Percentiles rank a stretch among this genome's conserved stretches.
These are phyloP conservation scores for Mrakiaceae sp. DNA, from an alignment of 1,284 basidiomycete genomes.

Conservation along the genomic window DNA sequence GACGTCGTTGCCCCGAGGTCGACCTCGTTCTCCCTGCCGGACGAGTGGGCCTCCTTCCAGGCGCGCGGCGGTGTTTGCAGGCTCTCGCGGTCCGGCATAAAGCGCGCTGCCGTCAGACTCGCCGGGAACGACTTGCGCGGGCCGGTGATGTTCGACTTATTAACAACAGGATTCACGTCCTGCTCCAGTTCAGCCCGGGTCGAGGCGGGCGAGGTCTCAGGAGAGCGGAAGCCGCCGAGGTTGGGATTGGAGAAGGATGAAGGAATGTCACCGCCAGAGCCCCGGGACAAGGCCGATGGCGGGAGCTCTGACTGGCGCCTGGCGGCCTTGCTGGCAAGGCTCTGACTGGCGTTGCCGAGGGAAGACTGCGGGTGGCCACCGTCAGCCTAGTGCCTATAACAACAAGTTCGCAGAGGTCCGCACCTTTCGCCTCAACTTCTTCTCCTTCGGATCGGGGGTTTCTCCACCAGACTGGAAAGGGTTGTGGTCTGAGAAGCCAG, in stretches of 20 bases:
- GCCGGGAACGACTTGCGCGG: constrained; percentile 15
- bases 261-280: background rate
- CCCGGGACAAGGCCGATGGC: background rate
- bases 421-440: constrained; percentile 26
- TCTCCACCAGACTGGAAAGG: constrained; percentile 43
- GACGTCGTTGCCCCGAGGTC: constrained; percentile 4
- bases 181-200: background rate
- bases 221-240: constrained; percentile 14
- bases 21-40: background rate
- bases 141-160: background rate
- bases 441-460: constrained; percentile 31
- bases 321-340: constrained; percentile 18
- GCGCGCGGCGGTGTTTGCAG: constrained; percentile 2
- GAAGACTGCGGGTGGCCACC: constrained; percentile 19
- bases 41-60: constrained; percentile 6
- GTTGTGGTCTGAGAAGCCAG: constrained; percentile 41
- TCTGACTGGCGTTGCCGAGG: constrained; percentile 16
- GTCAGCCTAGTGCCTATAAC: background rate
- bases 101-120: constrained; percentile 4
- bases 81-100: constrained; percentile 7
- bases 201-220: background rate
- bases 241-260: constrained; percentile 9
- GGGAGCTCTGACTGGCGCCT: constrained; percentile 21
- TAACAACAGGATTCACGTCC: background rate
- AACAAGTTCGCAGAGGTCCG: constrained; percentile 4